Conservation (phyloP, 768 basidiomycete genomes). For the Rhizopogon salebrosus region DNA sequence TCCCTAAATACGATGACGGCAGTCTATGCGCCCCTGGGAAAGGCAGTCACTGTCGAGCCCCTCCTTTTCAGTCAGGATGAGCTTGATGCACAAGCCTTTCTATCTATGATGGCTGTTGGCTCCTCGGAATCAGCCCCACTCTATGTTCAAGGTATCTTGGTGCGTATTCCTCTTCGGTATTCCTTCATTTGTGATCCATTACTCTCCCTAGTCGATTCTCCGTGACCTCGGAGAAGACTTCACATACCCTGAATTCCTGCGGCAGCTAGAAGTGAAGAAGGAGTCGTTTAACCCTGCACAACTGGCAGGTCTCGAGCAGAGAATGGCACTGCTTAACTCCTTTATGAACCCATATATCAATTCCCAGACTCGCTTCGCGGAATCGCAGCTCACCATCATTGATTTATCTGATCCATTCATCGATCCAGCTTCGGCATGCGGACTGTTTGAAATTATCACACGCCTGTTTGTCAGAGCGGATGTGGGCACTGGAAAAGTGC, state of each 20-base stretch:
- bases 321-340: slow-evolving; percentile 54
- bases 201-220: slow-evolving; percentile 45
- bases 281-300: slow-evolving; percentile 54
- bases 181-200: neutral
- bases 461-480: slow-evolving; percentile 60
- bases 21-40: slow-evolving; percentile 50
- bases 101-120: slow-evolving; percentile 72
- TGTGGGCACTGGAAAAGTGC: slow-evolving; percentile 58
- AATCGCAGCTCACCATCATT: slow-evolving; percentile 60
- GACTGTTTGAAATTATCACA: slow-evolving; percentile 64
- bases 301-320: slow-evolving; percentile 51
- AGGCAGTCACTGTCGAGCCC: slow-evolving; percentile 46
- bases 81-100: slow-evolving; percentile 61
- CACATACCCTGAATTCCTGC: slow-evolving; percentile 45
- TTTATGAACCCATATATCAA: slow-evolving; percentile 47
- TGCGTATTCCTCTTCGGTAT: slow-evolving; percentile 25
- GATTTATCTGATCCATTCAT: slow-evolving; percentile 74
- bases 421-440: slow-evolving; percentile 61
- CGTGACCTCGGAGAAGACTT: slow-evolving; percentile 60
- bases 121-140: slow-evolving; percentile 58
- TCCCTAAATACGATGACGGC: slow-evolving; percentile 56
- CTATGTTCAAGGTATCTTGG: slow-evolving; percentile 66
- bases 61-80: slow-evolving; percentile 53
- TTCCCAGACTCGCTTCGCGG: slow-evolving; percentile 36
- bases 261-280: slow-evolving; percentile 40